Conservation (phyloP, 306 rosid genomes). For the Dryas octopetala region DNA sequence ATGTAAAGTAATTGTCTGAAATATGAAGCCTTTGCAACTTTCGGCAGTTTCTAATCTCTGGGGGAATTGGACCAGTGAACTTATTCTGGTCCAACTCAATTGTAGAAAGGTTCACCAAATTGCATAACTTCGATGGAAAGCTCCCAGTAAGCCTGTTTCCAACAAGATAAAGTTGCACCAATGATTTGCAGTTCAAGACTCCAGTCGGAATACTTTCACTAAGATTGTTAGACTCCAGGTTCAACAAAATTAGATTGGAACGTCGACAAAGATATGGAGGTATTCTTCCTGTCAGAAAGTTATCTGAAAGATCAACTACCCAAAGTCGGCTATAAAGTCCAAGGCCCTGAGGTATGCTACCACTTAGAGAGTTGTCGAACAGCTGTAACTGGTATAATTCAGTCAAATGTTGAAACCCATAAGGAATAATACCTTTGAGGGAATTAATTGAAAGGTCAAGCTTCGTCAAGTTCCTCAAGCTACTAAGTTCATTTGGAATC, state of each 20-base stretch:
- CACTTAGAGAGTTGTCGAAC: conserved; percentile 69
- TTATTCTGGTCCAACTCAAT: conserved; percentile 73
- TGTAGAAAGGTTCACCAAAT: conserved; percentile 63
- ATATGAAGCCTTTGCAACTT: conserved; percentile 87
- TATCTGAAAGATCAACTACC: conserved; percentile 91
- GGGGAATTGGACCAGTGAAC: conserved; percentile 78
- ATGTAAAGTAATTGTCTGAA: conserved; percentile 70
- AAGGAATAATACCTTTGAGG: conserved; percentile 75
- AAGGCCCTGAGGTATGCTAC: conserved; percentile 66
- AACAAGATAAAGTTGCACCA: conserved; percentile 64
- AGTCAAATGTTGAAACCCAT: conserved; percentile 61
- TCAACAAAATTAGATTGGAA: conserved; percentile 65
- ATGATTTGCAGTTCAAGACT: conserved; percentile 56
- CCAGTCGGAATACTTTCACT: conserved; percentile 67
- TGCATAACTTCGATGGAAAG: conserved; percentile 78
- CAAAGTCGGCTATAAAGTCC: conserved; percentile 71
- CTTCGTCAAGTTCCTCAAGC: conserved; percentile 58
- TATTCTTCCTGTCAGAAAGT: conserved; percentile 63
- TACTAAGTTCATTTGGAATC: conserved; percentile 70
- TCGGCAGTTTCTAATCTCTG: conserved; percentile 55
- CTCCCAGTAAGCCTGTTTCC: conserved; percentile 72
- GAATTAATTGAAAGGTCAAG: conserved; percentile 88
- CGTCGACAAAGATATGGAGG: conserved; percentile 73
- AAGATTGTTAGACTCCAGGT: conserved; percentile 59
- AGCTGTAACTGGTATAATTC: conserved; percentile 76